Evolutionary conservation across 495 filamentous ascomycete genomes (phyloP), one percentile per base, ranked within the genome.

Genomic region (Xylona heveae): DNA sequence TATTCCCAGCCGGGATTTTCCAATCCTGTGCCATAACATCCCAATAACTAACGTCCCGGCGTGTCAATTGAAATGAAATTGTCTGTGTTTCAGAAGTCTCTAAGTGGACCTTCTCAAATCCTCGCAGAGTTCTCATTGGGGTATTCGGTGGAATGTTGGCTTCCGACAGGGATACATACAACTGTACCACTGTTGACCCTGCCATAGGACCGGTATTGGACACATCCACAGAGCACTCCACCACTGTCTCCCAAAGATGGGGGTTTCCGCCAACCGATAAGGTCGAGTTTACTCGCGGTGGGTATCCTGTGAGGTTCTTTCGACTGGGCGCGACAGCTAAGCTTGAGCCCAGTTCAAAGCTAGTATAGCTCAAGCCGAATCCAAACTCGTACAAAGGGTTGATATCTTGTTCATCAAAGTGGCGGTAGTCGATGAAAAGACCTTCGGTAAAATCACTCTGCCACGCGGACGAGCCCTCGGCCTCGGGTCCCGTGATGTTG

Each of bases 321-420:
- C 7, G 7, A 12, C 23, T 25, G 23, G 12, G 23, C 23, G 7
- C 23, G 23, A 12, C 23, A n/a, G n/a, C 7, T 25, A 25, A n/a
- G n/a, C n/a, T n/a, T n/a, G n/a, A n/a, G n/a, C n/a, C n/a, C 20
- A 44, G 26, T 10, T 48, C 38, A 46, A 77, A 80, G 1, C 60
- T 70, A 4, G 72, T 76, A 46, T 78, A 80, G 12, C 64, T 68
- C 1, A 80, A 52, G 1, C 77, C 77, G 33, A 66, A 79, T 8
- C 76, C 78, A 39, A 81, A 82, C 39, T 74, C 69, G 38, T 64
- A 81, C 4, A 69, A 57, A 1, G 74, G 72, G 1, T 53, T 58
- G 39, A 78, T 64, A 36, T 73, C 68, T 31, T 62, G 44, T 23
- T 54, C 55, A 39, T 78, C 70, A 34, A 79, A 78, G 34, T 66